A percentile compares a stretch with the other conserved stretches of the same genome.
These are phyloP conservation scores for Brassica carinata DNA, from an alignment of 345 rosid species.

Conservation along the genomic window DNA sequence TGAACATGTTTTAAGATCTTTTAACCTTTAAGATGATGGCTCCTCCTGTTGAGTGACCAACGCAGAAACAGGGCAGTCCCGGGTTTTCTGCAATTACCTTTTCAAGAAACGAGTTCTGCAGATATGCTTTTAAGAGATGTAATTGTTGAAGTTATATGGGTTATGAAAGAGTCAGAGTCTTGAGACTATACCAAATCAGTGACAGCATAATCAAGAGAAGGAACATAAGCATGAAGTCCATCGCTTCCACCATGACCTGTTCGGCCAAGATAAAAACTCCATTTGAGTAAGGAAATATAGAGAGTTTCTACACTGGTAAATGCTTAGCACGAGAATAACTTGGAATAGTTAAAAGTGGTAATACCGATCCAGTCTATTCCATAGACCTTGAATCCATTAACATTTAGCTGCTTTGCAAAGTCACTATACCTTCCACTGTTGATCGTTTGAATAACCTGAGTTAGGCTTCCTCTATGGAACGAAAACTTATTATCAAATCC, in stretches of 20 bases:
- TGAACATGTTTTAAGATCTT: neutral
- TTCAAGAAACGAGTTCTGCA: conserved; percentile 65
- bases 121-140: neutral
- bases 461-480: conserved; percentile 4
- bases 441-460: conserved; percentile 13
- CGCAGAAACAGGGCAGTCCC: conserved; percentile 78
- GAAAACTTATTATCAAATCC: conserved; percentile 7
- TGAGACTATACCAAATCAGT: conserved; percentile 59
- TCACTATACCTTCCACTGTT: conserved; percentile 79
- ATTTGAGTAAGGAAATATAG: neutral
- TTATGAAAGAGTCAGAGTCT: neutral
- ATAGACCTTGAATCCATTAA: conserved; percentile 79
- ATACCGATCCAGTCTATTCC: conserved; percentile 96
- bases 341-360: conserved; percentile 6
- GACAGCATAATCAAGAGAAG: conserved; percentile 78
- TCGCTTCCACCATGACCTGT: conserved; percentile 96
- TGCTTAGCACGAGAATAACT: neutral
- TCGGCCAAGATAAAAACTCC: conserved; percentile 9
- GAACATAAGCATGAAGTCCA: conserved; percentile 87
- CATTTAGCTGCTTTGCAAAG: conserved; percentile 82
- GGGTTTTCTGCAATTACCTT: conserved; percentile 68
- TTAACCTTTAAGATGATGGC: conserved; percentile 77
- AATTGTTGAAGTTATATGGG: neutral
- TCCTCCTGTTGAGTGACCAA: conserved; percentile 94
- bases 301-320: neutral